Conservation (phyloP, 2,329 filamentous ascomycete species). For the Blastomyces percursus region DNA sequence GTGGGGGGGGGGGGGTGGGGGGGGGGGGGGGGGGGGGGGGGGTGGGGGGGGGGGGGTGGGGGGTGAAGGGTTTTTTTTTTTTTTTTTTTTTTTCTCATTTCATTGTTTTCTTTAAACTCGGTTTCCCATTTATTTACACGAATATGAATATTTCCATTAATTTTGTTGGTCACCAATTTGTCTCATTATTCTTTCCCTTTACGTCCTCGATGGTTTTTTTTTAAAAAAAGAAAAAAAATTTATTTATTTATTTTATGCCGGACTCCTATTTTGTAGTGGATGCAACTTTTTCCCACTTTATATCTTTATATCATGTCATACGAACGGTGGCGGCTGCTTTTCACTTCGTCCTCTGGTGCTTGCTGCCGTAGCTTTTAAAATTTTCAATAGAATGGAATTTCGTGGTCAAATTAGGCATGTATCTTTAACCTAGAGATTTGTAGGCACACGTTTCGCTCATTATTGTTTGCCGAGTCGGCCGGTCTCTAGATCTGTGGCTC, state of each 20-base stretch:
- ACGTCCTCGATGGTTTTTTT: neutral
- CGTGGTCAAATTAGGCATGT: neutral
- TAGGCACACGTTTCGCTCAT: neutral
- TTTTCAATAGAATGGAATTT: neutral
- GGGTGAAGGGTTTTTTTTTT: constrained; percentile 11
- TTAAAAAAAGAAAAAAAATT: no score
- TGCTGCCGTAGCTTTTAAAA: neutral
- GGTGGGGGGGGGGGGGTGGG: constrained; percentile 39
- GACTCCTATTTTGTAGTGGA: neutral
- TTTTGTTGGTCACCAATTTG: constrained; percentile 5
- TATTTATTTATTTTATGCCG: neutral
- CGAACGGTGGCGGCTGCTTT: neutral
- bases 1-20: no score
- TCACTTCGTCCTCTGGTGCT: neutral
- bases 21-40: no score
- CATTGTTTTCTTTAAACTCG: constrained; percentile 4
- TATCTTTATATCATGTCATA: neutral
- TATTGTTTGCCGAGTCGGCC: neutral
- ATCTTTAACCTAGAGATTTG: neutral
- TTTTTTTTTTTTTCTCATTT: constrained; percentile 8
- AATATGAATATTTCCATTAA: constrained; percentile 12
- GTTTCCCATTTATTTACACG: constrained; percentile 14
- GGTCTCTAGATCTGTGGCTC: neutral
- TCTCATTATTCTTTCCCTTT: neutral
- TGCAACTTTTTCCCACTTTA: neutral